phyloP scores from a whole-genome alignment of 2,329 filamentous ascomycete genomes.

The Aspergillus fructus region DNA sequence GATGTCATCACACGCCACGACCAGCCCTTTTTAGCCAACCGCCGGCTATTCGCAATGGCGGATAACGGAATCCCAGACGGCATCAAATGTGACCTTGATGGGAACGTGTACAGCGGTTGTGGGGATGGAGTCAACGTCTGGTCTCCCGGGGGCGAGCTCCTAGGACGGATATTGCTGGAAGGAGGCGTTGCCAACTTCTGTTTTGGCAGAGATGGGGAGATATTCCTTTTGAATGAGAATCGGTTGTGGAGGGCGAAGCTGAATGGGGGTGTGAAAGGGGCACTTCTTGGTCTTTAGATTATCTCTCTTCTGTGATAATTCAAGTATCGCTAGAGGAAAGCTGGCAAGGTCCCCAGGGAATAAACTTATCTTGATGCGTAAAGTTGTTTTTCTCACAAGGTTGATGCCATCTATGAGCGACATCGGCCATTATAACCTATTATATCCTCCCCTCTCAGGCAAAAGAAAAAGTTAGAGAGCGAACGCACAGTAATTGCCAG shows the following conservation, averaged over 20 bases:
- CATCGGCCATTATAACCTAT: too few relatives aligned
- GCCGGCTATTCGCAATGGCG: constrained; percentile 54
- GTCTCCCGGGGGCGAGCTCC: constrained; percentile 48
- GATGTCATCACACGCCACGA: constrained; percentile 41
- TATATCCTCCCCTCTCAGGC: too few relatives aligned
- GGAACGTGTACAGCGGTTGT: constrained; percentile 58
- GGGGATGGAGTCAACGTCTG: constrained; percentile 58
- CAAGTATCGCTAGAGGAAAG: background rate
- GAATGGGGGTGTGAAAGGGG: constrained; percentile 19
- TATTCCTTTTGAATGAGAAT: constrained; percentile 43
- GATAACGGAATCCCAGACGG: constrained; percentile 48
- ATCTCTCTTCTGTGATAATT: background rate
- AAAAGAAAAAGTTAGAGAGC: too few relatives aligned
- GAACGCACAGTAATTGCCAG: too few relatives aligned
- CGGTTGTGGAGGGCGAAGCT: constrained; percentile 47
- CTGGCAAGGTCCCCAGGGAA: too few relatives aligned
- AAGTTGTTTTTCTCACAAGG: too few relatives aligned
- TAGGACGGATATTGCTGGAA: constrained; percentile 59
- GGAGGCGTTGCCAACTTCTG: constrained; percentile 51
- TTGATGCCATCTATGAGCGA: too few relatives aligned
- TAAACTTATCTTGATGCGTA: too few relatives aligned
- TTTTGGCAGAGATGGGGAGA: constrained; percentile 41
- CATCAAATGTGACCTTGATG: constrained; percentile 52
- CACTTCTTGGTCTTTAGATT: constrained; percentile 2
- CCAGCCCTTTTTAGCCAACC: constrained; percentile 48